Evolutionary conservation across 2,329 filamentous ascomycete genomes (phyloP), one percentile per base, ranked within the genome.

Genomic region (Zalaria obscura): DNA sequence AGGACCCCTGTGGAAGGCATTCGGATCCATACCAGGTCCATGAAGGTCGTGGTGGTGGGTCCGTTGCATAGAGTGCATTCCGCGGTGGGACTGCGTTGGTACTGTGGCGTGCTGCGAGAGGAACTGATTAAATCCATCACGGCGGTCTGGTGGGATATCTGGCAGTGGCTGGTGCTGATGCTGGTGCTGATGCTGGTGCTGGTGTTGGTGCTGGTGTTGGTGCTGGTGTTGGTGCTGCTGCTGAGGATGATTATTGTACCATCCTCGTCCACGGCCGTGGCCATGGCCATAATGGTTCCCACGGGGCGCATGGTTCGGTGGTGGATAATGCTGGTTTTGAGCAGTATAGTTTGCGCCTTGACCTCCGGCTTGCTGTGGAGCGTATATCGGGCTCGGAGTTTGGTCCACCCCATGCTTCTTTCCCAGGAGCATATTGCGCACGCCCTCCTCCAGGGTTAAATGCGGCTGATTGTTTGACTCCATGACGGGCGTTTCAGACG

Each of bases 271-370:
- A 18, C 18, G 18, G 18, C 18, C 18, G 18, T 2, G 18, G 18
- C 18, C 18, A 18, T 18, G 18, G 18, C 18, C 18, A 18, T 18
- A 18, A 18, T 18, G 18, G 18, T 18, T 18, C 18, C 18, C 18
- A 18, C 18, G 18, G 18, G 18, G 18, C 18, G 18, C 18, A 18
- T 18, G 18, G 18, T 18, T 18, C 18, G 18, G 18, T 18, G 18
- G 8, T 31, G 34, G 39, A 41, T 41, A 25, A 45, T 48, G 27
- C 45, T 60, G 52, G 75, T 74, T 47, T 63, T 68, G 39, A 82
- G 62, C 27, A 78, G 78, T 56, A 83, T 69, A 45, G 63, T 66
- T 36, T 75, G 70, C 33, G 82, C 59, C 40, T 69, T 73, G 39
- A 72, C 65, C 52, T 82, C 77, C 18, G 18, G 18, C 18, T 18